Evolutionary conservation across 139 green algal genomes (phyloP), one percentile per base, ranked within the genome.

Genomic region (Chlamydomonas sp.): DNA sequence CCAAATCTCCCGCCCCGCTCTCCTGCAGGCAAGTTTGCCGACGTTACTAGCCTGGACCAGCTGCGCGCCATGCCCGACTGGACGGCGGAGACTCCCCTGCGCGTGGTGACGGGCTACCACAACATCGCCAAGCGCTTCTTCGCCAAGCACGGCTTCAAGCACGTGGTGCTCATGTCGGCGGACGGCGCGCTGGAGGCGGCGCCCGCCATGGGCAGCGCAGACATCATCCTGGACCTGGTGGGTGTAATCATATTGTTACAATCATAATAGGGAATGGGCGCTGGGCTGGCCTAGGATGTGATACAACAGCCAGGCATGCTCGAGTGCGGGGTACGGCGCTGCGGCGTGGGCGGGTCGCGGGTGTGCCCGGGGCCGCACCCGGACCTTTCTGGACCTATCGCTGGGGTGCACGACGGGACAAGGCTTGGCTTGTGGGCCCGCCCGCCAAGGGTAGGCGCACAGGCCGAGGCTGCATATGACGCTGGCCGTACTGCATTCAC

Each of bases 161-260:
- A 99, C 92, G 95, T 99, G 12, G 92, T 93, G 63, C 89, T 99
- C 88, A 89, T 98, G 59, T 95, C 88, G 58, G 97, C 96, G 9
- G 96, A 99, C 83, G 96, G 98, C 3, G 98, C 98, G 17, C 92
- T 99, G 83, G 98, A 99, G 90, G 98, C 98, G 7, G 97, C 97
- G 3, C 98, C 98, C 5, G 95, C 97, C 61, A 99, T 99, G 97
- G 97, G 98, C 72, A 96, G 90, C 60, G 98, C 98, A 31, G 98
- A 99, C 93, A 99, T 99, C 82, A 99, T 99, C 83, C 94, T 99
- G 60, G 98, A 99, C 90, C 95, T 99, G 68, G 96, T 99, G 71
- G 63, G 87, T 90, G 31, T 62, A 73, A 20, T 73, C 4, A 8
- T 49, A 49, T 49, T 49, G 15, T 73, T 73, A 73, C 15, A 49